phyloP scores from a whole-genome alignment of 2,329 filamentous ascomycete species.

The Xylariomycetidae sp. region DNA sequence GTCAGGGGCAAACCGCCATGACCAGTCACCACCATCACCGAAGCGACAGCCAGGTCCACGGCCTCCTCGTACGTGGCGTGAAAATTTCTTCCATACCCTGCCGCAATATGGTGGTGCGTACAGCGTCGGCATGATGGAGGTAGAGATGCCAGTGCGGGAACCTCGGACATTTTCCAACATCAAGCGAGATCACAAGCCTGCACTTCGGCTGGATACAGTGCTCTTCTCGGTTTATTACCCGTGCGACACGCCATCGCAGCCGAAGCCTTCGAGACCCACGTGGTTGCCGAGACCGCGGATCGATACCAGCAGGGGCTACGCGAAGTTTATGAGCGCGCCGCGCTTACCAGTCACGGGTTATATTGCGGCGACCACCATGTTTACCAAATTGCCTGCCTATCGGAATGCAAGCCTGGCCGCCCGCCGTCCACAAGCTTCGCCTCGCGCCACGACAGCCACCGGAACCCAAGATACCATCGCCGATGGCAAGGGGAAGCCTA shows the following conservation, averaged over 20 bases:
- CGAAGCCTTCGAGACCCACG: constrained; percentile 48
- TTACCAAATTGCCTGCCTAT: constrained; percentile 61
- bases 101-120: constrained; percentile 62
- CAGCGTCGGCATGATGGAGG: constrained; percentile 63
- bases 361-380: constrained; percentile 54
- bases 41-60: constrained; percentile 9
- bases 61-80: constrained; percentile 22
- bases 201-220: constrained; percentile 48
- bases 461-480: constrained; percentile 15
- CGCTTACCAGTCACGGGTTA: constrained; percentile 44
- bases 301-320: constrained; percentile 55
- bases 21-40: no score
- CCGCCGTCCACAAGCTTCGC: constrained; percentile 44
- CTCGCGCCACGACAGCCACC: constrained; percentile 21
- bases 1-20: no score
- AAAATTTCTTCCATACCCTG: constrained; percentile 42
- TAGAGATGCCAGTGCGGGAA: constrained; percentile 53
- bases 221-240: constrained; percentile 65
- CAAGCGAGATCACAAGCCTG: constrained; percentile 33
- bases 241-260: constrained; percentile 38
- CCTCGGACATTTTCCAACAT: constrained; percentile 36
- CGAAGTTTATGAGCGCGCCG: constrained; percentile 53
- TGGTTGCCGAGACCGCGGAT: constrained; percentile 58
- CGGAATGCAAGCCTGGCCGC: constrained; percentile 54
- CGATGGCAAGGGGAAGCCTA: constrained; percentile 28